Conservation (phyloP, 805 yeast species). For the Pichia nakasei region DNA sequence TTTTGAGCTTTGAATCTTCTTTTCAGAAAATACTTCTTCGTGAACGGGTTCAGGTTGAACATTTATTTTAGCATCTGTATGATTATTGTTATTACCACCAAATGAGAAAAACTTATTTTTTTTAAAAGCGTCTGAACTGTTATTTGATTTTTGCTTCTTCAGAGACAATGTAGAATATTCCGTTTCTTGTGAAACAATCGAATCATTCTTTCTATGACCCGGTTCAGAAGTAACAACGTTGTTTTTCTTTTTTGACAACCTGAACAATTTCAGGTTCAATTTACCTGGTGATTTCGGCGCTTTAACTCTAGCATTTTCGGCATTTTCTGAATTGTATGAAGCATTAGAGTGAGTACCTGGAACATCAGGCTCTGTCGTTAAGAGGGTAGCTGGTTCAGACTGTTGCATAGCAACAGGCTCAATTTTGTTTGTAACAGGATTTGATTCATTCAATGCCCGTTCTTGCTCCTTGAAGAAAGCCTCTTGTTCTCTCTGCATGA, state of each 20-base stretch:
- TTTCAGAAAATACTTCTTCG: too few relatives aligned
- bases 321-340: too few relatives aligned
- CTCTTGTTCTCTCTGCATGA: constrained; percentile 1
- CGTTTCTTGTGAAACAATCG: constrained; percentile 7
- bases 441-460: not conserved
- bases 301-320: not conserved
- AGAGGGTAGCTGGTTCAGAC: not conserved
- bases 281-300: constrained; percentile 2
- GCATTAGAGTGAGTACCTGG: too few relatives aligned
- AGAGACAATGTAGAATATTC: not conserved
- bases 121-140: not conserved
- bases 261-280: constrained; percentile 3
- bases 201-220: constrained; percentile 2
- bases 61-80: too few relatives aligned
- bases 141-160: not conserved
- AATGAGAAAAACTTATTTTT: constrained; percentile 3
- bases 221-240: not conserved
- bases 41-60: not conserved
- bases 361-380: too few relatives aligned
- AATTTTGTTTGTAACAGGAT: too few relatives aligned
- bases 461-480: not conserved
- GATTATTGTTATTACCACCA: not conserved
- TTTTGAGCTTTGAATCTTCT: too few relatives aligned
- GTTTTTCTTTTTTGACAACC: constrained; percentile 4
- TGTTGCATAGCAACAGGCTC: not conserved